Evolutionary conservation across 2,329 filamentous ascomycete species (phyloP).

Genomic region (Apiospora pterosperma): DNA sequence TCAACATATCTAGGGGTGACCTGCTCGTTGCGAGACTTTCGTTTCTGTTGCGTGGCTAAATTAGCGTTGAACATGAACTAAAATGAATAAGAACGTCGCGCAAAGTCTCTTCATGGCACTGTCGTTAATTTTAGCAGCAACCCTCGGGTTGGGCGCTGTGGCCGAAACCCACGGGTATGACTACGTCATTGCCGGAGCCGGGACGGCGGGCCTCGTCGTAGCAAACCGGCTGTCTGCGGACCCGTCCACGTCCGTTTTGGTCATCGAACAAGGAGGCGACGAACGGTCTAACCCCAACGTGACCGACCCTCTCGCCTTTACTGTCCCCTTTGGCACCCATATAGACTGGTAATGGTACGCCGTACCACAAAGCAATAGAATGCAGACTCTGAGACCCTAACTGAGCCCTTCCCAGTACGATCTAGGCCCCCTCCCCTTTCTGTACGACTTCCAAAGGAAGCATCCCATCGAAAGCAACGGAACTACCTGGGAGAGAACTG

Average conservation of each 20-base stretch:
- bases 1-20: no score
- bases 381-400: not conserved
- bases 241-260: constrained; percentile 26
- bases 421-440: no score
- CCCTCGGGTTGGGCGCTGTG: not conserved
- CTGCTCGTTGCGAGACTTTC: no score
- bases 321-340: constrained; percentile 19
- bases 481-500: no score
- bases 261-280: constrained; percentile 35
- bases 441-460: no score
- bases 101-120: not conserved
- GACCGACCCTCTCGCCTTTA: constrained; percentile 23
- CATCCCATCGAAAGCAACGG: no score
- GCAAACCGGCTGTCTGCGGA: constrained; percentile 34
- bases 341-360: constrained; percentile 30
- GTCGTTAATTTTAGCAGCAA: not conserved
- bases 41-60: no score
- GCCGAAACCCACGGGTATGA: constrained; percentile 14
- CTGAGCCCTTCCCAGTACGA: not conserved
- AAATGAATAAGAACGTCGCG: no score
- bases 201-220: constrained; percentile 32
- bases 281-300: constrained; percentile 31
- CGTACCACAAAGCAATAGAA: not conserved
- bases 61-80: no score
- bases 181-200: constrained; percentile 36